Evolutionary conservation across 1,139 yeast species (phyloP).

Genomic region (Geotrichum citri-aurantii): DNA sequence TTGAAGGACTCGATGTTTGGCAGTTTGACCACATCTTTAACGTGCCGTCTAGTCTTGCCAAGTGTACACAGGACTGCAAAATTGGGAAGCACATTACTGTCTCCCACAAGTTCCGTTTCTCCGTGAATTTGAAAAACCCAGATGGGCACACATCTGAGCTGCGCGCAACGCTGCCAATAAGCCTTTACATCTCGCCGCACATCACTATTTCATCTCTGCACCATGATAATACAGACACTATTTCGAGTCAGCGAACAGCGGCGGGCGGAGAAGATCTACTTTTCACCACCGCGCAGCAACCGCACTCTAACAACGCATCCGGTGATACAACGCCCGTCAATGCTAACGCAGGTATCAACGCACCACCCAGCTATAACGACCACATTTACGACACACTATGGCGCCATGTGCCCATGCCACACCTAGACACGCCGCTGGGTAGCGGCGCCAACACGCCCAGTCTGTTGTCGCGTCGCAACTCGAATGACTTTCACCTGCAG

Average conservation of each 20-base stretch:
- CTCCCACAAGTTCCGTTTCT: slow-evolving; percentile 62
- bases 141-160: slow-evolving; percentile 75
- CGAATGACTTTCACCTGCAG: neutral
- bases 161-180: slow-evolving; percentile 67
- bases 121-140: slow-evolving; percentile 59
- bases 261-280: slow-evolving; percentile 5
- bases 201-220: slow-evolving; percentile 44
- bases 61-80: slow-evolving; percentile 81
- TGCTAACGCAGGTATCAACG: slow-evolving; percentile 37
- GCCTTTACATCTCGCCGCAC: slow-evolving; percentile 71
- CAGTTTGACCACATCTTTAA: slow-evolving; percentile 55
- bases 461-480: neutral
- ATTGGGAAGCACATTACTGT: slow-evolving; percentile 52
- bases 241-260: slow-evolving; percentile 6
- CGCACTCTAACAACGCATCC: neutral
- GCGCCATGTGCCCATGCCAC: slow-evolving; percentile 56
- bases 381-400: slow-evolving; percentile 83
- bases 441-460: slow-evolving; percentile 10
- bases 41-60: slow-evolving; percentile 66
- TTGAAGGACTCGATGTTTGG: slow-evolving; percentile 62
- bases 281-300: slow-evolving; percentile 1
- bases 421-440: slow-evolving; percentile 47
- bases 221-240: slow-evolving; percentile 39
- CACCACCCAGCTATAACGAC: slow-evolving; percentile 85
- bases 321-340: neutral